phyloP scores from a whole-genome alignment of 352 stramenopile genomes.

The Aphanomyces cochlioides region DNA sequence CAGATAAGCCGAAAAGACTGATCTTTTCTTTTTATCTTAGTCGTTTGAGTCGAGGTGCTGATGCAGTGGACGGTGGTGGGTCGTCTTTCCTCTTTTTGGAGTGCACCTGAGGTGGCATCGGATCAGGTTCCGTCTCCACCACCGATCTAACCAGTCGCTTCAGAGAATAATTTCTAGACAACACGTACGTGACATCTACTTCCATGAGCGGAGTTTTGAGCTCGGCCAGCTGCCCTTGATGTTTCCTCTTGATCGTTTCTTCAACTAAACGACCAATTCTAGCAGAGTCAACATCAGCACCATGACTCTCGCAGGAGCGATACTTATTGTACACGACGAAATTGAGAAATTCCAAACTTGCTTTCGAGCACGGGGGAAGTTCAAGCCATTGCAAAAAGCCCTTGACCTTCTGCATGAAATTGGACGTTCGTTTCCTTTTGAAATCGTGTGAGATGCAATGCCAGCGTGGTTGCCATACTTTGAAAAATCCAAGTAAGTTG shows the following conservation, averaged over 20 bases:
- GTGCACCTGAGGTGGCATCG: constrained; percentile 11
- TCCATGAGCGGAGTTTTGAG: constrained; percentile 51
- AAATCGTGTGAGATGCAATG: too few relatives aligned
- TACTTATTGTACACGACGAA: constrained; percentile 85
- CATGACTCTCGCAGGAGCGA: constrained; percentile 7
- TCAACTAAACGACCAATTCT: constrained; percentile 81
- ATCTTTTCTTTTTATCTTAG: constrained; percentile 10
- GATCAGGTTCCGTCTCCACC: background rate
- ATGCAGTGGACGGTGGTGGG: background rate
- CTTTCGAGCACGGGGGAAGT: constrained; percentile 58
- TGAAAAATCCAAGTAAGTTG: constrained; percentile 75
- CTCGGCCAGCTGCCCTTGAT: constrained; percentile 48
- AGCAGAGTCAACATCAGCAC: background rate
- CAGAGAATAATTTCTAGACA: background rate
- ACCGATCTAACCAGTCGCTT: background rate
- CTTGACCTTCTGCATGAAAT: constrained; percentile 75
- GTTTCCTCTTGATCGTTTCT: constrained; percentile 70
- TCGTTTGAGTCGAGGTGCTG: constrained; percentile 29
- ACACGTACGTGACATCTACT: constrained; percentile 57
- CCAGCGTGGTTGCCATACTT: constrained; percentile 2
- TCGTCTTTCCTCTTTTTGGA: background rate
- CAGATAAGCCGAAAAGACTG: background rate
- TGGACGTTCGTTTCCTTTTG: constrained; percentile 59
- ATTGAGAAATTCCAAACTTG: constrained; percentile 81
- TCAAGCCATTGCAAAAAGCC: constrained; percentile 69